Evolutionary conservation across 2,329 filamentous ascomycete species (phyloP), one percentile per base, ranked within the genome.

Genomic region (Aspergillus ibericus): DNA sequence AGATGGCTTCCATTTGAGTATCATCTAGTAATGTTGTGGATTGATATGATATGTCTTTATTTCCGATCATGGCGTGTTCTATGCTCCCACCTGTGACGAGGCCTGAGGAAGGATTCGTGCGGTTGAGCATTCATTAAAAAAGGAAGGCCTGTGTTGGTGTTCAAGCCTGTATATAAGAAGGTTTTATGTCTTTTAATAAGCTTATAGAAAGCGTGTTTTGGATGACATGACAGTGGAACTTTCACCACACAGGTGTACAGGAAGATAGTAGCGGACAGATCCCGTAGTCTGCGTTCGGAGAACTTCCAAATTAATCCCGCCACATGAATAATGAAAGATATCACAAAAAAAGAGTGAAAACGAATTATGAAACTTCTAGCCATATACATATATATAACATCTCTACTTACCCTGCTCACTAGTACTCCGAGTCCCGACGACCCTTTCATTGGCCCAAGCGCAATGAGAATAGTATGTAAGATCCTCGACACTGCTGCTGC

Each of bases 11-110:
- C 27, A 49, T 58, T 48, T 27, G 57, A 53, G 56, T 66, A 67
- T 60, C 61, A 65, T 66, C 60, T 68, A 61, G 59, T 66, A 61
- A 65, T 66, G 56, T 53, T 58, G 55, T 55, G 62, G 59, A 34
- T 35, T 46, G 22, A 22, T 44, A 15, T 32, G 38, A 34, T 10
- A 18, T 27, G 29, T 54, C 10, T 53, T 40, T 29, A 40, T 32
- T 25, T 16, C 27, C 40, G n/a, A 40, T 49, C 34, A 27, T 40
- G 36, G n/a, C 34, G 16, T 44, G 22, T 29, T 44, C 25, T 16
- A 27, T 53, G n/a, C 15, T 53, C 25, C 46, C 16, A n/a, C 18
- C 22, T 29, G 15, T 48, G 44, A n/a, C 25, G 44, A 18, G 15
- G 44, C 44, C 44, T 32, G 25, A 46, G 5, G 25, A 15, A 34